These are phyloP conservation scores for Macrophomina pseudophaseolina DNA, from an alignment of 2,329 filamentous ascomycete genomes.

Conservation along the genomic window DNA sequence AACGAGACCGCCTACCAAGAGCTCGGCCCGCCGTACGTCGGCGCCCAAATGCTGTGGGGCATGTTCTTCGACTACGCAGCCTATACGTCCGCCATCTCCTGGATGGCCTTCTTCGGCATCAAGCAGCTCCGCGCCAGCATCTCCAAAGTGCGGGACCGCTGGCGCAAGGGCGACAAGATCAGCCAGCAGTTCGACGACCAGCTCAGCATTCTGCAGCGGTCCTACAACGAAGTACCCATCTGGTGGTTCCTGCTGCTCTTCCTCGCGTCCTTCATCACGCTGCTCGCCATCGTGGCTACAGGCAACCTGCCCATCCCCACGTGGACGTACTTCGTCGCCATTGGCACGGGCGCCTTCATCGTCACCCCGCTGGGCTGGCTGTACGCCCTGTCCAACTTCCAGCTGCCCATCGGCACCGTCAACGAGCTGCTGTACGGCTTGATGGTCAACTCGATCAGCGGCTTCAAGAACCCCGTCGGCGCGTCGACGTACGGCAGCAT, in stretches of 20 bases:
- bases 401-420: conserved; percentile 61
- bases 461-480: conserved; percentile 62
- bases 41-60: conserved; percentile 62
- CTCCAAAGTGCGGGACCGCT: conserved; percentile 47
- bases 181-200: conserved; percentile 61
- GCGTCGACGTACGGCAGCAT: conserved; percentile 64
- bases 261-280: conserved; percentile 52
- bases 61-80: conserved; percentile 67
- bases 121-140: conserved; percentile 54
- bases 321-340: conserved; percentile 65
- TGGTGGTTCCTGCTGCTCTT: conserved; percentile 65
- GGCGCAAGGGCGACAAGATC: not conserved
- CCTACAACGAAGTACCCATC: conserved; percentile 63
- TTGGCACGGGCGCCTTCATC: conserved; percentile 60
- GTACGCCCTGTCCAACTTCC: conserved; percentile 64
- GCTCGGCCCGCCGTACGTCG: conserved; percentile 62
- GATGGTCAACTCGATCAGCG: conserved; percentile 59
- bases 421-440: conserved; percentile 66
- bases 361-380: conserved; percentile 65
- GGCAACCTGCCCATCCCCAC: conserved; percentile 63
- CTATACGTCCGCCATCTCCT: conserved; percentile 62
- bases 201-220: conserved; percentile 63
- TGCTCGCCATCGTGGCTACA: conserved; percentile 58
- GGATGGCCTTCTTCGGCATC: conserved; percentile 63
- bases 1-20: conserved; percentile 55